These are phyloP conservation scores for Cercospora berteroae DNA, from an alignment of 2,329 filamentous ascomycete genomes.

Conservation along the genomic window DNA sequence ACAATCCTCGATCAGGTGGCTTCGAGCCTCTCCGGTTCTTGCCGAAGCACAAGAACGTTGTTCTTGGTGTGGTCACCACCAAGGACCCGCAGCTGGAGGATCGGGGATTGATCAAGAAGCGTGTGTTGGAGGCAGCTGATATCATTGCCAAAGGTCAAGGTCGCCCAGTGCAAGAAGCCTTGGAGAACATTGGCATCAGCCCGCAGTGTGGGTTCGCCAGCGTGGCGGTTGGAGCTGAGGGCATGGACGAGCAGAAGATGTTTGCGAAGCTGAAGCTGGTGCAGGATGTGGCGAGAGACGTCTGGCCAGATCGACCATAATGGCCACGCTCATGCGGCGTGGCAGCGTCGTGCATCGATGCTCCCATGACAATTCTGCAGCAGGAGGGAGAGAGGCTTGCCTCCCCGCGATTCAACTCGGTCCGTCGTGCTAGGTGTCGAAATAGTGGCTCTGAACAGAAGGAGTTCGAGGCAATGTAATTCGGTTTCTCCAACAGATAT, in stretches of 20 bases:
- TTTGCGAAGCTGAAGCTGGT: constrained; percentile 41
- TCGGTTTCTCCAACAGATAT: not conserved
- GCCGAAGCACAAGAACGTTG: constrained; percentile 42
- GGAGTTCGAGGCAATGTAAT: not conserved
- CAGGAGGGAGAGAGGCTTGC: constrained; percentile 10
- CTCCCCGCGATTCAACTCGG: constrained; percentile 12
- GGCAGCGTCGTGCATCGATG: not conserved
- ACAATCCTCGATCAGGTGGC: constrained; percentile 40
- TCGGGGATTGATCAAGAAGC: constrained; percentile 35
- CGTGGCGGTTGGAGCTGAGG: constrained; percentile 39
- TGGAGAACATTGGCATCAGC: constrained; percentile 41
- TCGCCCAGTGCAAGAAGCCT: constrained; percentile 37
- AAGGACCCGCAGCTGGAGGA: constrained; percentile 41
- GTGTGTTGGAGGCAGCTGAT: constrained; percentile 38
- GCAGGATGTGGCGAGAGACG: constrained; percentile 38
- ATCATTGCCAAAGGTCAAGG: constrained; percentile 42
- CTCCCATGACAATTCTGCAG: not conserved
- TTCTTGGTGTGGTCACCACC: constrained; percentile 41
- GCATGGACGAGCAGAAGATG: constrained; percentile 42
- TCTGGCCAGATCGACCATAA: constrained; percentile 38
- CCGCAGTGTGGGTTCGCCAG: constrained; percentile 43
- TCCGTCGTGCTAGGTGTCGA: not conserved
- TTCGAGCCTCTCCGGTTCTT: constrained; percentile 42
- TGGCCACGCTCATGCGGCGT: constrained; percentile 1
- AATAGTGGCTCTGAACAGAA: not conserved